These are phyloP conservation scores for Fusarium hainanense DNA, from an alignment of 2,329 filamentous ascomycete species.

Conservation along the genomic window DNA sequence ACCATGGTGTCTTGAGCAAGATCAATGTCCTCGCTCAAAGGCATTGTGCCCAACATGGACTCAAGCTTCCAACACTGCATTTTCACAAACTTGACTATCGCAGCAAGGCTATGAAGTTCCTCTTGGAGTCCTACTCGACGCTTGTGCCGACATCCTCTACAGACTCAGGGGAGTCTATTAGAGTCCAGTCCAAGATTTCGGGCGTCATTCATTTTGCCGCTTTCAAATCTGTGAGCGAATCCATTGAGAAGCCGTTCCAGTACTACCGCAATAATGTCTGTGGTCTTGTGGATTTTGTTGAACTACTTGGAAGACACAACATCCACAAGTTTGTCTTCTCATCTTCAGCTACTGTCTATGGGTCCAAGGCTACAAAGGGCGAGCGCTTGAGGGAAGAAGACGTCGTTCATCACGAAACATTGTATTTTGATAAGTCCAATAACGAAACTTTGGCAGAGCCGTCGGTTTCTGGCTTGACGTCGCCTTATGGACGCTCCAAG, in stretches of 20 bases:
- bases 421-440: slow-evolving; percentile 59
- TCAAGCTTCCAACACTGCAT: slow-evolving; percentile 45
- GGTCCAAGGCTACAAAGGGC: slow-evolving; percentile 62
- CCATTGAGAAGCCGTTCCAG: slow-evolving; percentile 67
- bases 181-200: slow-evolving; percentile 21
- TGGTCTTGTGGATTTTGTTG: slow-evolving; percentile 69
- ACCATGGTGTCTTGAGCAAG: slow-evolving; percentile 37
- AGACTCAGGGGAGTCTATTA: background rate
- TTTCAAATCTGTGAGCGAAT: slow-evolving; percentile 73
- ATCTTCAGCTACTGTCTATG: slow-evolving; percentile 75
- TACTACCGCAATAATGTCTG: slow-evolving; percentile 77
- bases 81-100: slow-evolving; percentile 55
- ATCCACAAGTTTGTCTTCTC: slow-evolving; percentile 76
- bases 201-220: slow-evolving; percentile 77
- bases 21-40: slow-evolving; percentile 26
- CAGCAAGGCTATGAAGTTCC: slow-evolving; percentile 51
- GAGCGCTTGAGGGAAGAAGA: slow-evolving; percentile 63
- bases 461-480: background rate
- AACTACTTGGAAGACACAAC: slow-evolving; percentile 66
- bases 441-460: slow-evolving; percentile 26
- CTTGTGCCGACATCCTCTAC: slow-evolving; percentile 10
- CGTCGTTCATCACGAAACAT: slow-evolving; percentile 50
- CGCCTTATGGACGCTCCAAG: slow-evolving; percentile 71
- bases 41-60: slow-evolving; percentile 10
- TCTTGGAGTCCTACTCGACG: slow-evolving; percentile 51